phyloP scores from a whole-genome alignment of 139 green algal genomes.

The Volvox reticuliferus region DNA sequence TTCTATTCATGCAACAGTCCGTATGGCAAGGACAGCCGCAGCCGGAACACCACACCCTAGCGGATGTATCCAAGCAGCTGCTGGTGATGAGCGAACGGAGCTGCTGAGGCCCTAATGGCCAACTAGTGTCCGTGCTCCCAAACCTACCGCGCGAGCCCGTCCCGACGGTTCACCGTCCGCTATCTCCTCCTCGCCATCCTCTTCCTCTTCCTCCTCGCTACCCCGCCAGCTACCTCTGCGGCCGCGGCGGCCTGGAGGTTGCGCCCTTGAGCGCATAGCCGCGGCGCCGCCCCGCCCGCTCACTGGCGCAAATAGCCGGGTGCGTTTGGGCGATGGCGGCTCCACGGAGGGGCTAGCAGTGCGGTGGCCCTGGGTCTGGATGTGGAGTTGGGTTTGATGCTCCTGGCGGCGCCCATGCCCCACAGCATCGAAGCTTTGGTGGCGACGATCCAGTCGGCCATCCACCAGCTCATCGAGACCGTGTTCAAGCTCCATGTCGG shows the following conservation, averaged over 20 bases:
- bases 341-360: neutral
- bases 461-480: neutral
- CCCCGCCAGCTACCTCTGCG: neutral
- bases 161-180: neutral
- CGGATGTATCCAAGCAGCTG: too few species aligned
- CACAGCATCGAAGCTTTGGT: neutral
- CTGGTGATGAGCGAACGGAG: too few species aligned
- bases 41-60: too few species aligned
- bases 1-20: too few species aligned
- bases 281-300: neutral
- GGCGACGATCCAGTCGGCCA: too few species aligned
- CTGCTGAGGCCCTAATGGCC: too few species aligned
- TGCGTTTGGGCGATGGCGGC: conserved; percentile 33
- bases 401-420: neutral
- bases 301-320: neutral
- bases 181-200: neutral
- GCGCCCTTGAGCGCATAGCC: neutral
- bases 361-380: neutral
- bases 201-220: neutral
- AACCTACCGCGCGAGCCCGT: neutral
- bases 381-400: neutral
- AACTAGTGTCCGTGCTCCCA: too few species aligned
- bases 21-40: too few species aligned
- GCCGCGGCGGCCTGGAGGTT: neutral
- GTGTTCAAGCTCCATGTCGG: conserved; percentile 30